phyloP scores from a whole-genome alignment of 345 rosid species.

The Camelina hispida region DNA sequence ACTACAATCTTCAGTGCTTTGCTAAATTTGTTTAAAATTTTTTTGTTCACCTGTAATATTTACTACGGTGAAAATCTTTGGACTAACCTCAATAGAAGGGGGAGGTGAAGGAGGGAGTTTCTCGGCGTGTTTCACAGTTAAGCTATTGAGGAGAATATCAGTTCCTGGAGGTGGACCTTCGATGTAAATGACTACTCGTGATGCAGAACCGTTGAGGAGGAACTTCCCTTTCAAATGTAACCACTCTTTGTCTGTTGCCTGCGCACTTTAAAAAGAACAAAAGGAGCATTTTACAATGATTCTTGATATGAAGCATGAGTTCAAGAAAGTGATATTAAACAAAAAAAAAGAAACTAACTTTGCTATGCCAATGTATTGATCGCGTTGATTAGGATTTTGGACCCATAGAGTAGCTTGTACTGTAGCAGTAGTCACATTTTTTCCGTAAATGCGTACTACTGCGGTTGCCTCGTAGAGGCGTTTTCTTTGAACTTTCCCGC shows the following conservation, averaged over 20 bases:
- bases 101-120: conserved; percentile 67
- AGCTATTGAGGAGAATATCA: conserved; percentile 78
- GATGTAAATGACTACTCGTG: conserved; percentile 66
- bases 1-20: not conserved
- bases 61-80: conserved; percentile 64
- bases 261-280: conserved; percentile 53
- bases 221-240: conserved; percentile 75
- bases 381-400: conserved; percentile 66
- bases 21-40: not conserved
- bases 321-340: not conserved
- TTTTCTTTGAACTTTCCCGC: conserved; percentile 69
- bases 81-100: conserved; percentile 71
- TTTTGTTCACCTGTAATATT: not conserved
- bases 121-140: conserved; percentile 70
- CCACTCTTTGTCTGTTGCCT: conserved; percentile 89
- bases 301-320: conserved; percentile 32
- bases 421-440: conserved; percentile 55
- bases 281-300: conserved; percentile 55
- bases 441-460: conserved; percentile 72
- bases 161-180: conserved; percentile 95
- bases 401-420: conserved; percentile 78
- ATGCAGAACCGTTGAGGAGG: conserved; percentile 76
- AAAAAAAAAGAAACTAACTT: conserved; percentile 50
- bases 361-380: conserved; percentile 75
- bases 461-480: conserved; percentile 69